These are phyloP conservation scores for Akanthomyces muscarius DNA, from an alignment of 2,329 filamentous ascomycete genomes.

Conservation along the genomic window DNA sequence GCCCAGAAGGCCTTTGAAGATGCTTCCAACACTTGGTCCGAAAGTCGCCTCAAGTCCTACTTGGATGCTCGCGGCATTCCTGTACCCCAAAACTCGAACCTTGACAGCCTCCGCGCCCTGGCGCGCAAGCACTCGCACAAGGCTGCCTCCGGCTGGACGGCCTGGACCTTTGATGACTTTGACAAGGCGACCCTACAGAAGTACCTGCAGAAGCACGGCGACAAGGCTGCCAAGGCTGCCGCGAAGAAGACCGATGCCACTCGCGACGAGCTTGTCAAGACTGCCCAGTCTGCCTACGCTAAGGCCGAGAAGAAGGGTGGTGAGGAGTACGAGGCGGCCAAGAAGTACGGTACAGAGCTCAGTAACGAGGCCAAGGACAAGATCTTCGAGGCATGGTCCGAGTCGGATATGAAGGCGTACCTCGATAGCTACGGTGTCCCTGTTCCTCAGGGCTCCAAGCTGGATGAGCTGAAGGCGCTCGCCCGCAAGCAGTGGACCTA, in stretches of 20 bases:
- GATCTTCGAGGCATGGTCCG: slow-evolving; percentile 70
- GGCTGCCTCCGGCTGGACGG: slow-evolving; percentile 61
- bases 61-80: slow-evolving; percentile 73
- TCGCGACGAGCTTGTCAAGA: slow-evolving; percentile 69
- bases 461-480: slow-evolving; percentile 66
- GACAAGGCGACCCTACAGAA: slow-evolving; percentile 64
- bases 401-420: slow-evolving; percentile 71
- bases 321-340: slow-evolving; percentile 60
- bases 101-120: slow-evolving; percentile 67
- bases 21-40: slow-evolving; percentile 62
- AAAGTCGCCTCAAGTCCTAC: slow-evolving; percentile 72
- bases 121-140: slow-evolving; percentile 72
- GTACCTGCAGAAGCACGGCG: slow-evolving; percentile 50
- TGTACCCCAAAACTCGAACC: slow-evolving; percentile 66
- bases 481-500: slow-evolving; percentile 71
- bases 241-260: slow-evolving; percentile 60
- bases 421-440: slow-evolving; percentile 73
- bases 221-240: slow-evolving; percentile 54
- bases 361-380: slow-evolving; percentile 62
- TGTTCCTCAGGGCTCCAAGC: slow-evolving; percentile 61
- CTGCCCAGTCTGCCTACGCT: slow-evolving; percentile 57
- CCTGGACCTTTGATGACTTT: slow-evolving; percentile 78
- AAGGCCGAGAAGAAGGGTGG: slow-evolving; percentile 58
- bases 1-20: slow-evolving; percentile 63
- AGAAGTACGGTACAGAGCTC: slow-evolving; percentile 63